Evolutionary conservation across 306 rosid species (phyloP), one percentile per base, ranked within the genome.

Genomic region (Begonia loranthoides): DNA sequence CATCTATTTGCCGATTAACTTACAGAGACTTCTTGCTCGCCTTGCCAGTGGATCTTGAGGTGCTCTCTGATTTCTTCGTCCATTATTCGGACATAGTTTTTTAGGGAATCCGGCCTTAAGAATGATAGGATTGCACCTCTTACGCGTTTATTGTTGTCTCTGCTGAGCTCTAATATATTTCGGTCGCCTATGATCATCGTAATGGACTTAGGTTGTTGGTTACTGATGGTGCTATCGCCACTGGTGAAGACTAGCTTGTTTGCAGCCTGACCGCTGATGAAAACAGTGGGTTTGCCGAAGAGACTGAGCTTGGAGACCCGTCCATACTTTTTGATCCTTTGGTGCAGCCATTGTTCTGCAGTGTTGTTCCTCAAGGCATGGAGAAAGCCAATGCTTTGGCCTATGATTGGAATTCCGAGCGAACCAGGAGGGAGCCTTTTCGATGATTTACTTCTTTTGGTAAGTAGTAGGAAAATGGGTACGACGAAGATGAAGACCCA

Each of bases 31-130:
- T 76, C 59, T 19, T 74, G 70, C 60, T 75, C 67, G 17, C 80
- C 83, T 15, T 76, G 51, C 94, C 96, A 84, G 63, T 79, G 71
- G 74, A 63, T 76, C 63, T 70, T 60, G 74, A 87, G 63, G 65
- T 84, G 92, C 16, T 15, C 49, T 61, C 59, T 72, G 45, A 81
- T 62, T 74, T 79, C 86, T 28, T 60, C 71, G 45, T 87, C 96
- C 71, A 76, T 76, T 47, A 73, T 79, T 1, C 78, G 73, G 15
- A 81, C 77, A 66, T 76, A 78, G 5, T 11, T 55, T 65, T 75
- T 87, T 62, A 87, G 70, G n/a, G 94, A 79, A 19, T 87, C 93
- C 12, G 88, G 86, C 55, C 76, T 84, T 73, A 87, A 68, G 70
- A 84, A 87, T 17, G 79, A 62, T 36, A 76, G 59, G 24, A 87